Evolutionary conservation across 2,329 filamentous ascomycete species (phyloP), one percentile per base, ranked within the genome.

Genomic region (Intubia oerlemansii): DNA sequence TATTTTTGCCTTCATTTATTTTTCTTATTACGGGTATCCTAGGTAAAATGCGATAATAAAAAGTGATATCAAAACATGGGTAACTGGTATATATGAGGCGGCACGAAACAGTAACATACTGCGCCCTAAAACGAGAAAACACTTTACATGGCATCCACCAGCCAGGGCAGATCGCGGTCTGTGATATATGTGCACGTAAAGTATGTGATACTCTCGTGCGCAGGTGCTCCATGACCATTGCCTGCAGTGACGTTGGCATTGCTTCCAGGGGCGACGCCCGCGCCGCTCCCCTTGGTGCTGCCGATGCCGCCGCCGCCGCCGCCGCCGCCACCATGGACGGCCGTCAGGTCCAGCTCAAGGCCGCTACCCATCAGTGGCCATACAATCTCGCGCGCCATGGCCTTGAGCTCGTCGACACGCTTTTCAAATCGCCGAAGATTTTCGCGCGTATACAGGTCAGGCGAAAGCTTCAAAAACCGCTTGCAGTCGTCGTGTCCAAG

Each of bases 401-500:
- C 63, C 53, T 92, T 93, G 31, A 93, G 59, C 54, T 93, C 84
- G 34, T 92, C 81, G 39, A 93, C 63, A 32, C 81, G 65, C 42
- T 77, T 70, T 54, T 93, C 85, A 40, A 93, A 91, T 4, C 77
- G 62, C 35, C 74, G 67, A 27, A 93, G 50, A 36, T 80, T 85
- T n/a, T 93, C 84, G 12, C 84, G 64, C 25, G 66, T 80, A 51
- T 93, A 92, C 7, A 85, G 51, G 13, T 88, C 76, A 0, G 80
- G 76, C 9, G 68, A 73, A 14, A 85, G 56, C 47, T 91, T 90
- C 29, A 93, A 61, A 42, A 93, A 93, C 14, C 69, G 68, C 50
- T 92, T 93, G 45, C 85, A 76, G 38, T 92, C 84, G 38, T 92
- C 82, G 46, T 85, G 81, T 2, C 57, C 51, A 5, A 95, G 65